Percentiles rank a stretch among this genome's conserved stretches.
Conservation (phyloP, 2,329 filamentous ascomycete genomes). For the Pseudocercospora pini-densiflorae region DNA sequence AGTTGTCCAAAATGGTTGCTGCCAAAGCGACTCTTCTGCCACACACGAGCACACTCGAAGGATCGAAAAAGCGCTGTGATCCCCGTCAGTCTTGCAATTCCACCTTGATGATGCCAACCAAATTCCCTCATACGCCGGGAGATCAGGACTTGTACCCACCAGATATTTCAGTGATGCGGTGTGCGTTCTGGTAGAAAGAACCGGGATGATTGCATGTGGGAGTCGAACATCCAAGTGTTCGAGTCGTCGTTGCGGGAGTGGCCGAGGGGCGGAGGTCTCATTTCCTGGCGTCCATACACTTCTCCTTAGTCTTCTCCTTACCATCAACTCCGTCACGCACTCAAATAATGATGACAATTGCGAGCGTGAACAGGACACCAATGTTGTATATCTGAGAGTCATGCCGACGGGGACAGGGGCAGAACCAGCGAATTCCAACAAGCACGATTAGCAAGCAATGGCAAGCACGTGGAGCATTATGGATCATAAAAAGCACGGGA, state of each 20-base stretch:
- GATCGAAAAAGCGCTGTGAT: conserved; percentile 14
- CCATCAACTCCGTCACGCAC: neutral
- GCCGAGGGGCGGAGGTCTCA: neutral
- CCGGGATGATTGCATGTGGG: neutral
- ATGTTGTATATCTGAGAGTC: neutral
- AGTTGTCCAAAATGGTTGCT: neutral
- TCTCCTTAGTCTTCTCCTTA: neutral
- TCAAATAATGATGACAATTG: neutral
- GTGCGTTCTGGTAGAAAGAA: neutral
- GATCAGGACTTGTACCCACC: neutral
- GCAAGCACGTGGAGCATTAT: neutral
- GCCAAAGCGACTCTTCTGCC: conserved; percentile 16
- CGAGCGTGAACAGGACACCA: neutral
- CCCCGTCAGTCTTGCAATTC: conserved; percentile 6
- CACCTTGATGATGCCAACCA: neutral
- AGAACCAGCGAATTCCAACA: neutral
- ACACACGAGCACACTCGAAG: conserved; percentile 18
- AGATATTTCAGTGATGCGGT: neutral
- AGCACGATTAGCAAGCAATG: neutral
- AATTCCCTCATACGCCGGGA: neutral
- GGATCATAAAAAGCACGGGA: neutral
- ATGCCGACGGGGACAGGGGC: neutral
- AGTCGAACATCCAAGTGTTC: conserved; percentile 1
- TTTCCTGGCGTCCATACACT: neutral
- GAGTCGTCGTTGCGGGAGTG: neutral